Evolutionary conservation across 192 early-diverging fungal species (phyloP).

Genomic region (Rhizoclosmatium sp.): DNA sequence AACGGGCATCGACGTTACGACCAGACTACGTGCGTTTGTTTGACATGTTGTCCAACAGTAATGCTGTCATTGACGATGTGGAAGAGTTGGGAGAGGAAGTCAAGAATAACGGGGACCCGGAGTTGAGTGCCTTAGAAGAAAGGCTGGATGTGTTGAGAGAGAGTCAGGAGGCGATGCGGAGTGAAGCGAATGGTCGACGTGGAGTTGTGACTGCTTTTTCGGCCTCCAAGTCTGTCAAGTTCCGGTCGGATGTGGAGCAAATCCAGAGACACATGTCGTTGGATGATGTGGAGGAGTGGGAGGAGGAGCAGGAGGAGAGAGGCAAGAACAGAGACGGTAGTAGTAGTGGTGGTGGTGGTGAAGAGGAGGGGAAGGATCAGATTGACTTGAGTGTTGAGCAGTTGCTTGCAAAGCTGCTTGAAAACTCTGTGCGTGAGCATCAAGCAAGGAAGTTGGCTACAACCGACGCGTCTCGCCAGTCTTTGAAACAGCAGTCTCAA

Average conservation of each 20-base stretch:
- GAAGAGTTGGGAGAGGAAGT: neutral
- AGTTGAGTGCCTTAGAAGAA: neutral
- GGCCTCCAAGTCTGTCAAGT: neutral
- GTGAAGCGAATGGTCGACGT: neutral
- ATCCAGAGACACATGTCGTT: neutral
- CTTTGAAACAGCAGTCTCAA: no score
- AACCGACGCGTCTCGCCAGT: neutral
- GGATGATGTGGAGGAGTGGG: no score
- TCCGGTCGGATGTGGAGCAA: neutral
- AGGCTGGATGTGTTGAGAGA: neutral
- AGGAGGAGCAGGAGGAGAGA: neutral
- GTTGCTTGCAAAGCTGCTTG: neutral
- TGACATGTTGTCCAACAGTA: neutral
- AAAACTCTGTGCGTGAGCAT: constrained; percentile 18
- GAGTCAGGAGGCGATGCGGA: neutral
- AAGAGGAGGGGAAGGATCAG: neutral
- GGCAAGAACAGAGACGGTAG: neutral
- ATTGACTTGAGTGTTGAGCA: constrained; percentile 8
- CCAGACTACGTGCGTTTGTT: neutral
- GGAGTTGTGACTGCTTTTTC: neutral
- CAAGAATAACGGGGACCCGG: neutral
- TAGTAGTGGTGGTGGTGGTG: neutral
- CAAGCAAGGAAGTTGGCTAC: neutral
- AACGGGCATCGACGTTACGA: neutral
- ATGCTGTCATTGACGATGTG: neutral